Conservation (phyloP, 768 basidiomycete species). For the Pleurotus cornucopiae region DNA sequence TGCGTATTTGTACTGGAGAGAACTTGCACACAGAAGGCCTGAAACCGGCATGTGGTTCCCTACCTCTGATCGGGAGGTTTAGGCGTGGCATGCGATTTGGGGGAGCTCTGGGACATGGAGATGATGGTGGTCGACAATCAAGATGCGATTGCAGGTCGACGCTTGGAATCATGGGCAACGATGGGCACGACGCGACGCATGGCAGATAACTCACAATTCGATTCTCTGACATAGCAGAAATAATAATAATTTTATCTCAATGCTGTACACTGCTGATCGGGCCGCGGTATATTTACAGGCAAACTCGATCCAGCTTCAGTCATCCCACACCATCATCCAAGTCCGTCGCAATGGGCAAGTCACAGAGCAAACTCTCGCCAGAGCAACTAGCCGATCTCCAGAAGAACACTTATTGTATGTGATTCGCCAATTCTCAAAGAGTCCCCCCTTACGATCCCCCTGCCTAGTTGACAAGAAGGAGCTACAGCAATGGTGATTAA, state of each 20-base stretch:
- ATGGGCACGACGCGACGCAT: neutral
- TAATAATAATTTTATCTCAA: neutral
- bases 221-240: neutral
- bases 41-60: conserved; percentile 9
- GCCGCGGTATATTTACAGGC: neutral
- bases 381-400: conserved; percentile 95
- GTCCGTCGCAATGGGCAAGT: conserved; percentile 77
- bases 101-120: neutral
- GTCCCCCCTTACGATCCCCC: conserved; percentile 12
- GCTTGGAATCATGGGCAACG: neutral
- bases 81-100: conserved; percentile 9
- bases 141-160: neutral
- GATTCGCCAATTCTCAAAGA: conserved; percentile 8
- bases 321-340: conserved; percentile 10
- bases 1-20: conserved; percentile 35
- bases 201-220: neutral
- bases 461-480: conserved; percentile 88
- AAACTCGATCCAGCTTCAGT: neutral
- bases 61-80: conserved; percentile 8
- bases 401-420: conserved; percentile 95
- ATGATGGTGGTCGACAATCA: neutral
- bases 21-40: conserved; percentile 16
- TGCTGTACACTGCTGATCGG: neutral
- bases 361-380: conserved; percentile 90
- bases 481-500: conserved; percentile 82